Percentiles rank a stretch among this genome's conserved stretches.
Evolutionary conservation across 2,329 filamentous ascomycete species (phyloP).

Genomic region (Graphilbum ipis-grandicollis): DNA sequence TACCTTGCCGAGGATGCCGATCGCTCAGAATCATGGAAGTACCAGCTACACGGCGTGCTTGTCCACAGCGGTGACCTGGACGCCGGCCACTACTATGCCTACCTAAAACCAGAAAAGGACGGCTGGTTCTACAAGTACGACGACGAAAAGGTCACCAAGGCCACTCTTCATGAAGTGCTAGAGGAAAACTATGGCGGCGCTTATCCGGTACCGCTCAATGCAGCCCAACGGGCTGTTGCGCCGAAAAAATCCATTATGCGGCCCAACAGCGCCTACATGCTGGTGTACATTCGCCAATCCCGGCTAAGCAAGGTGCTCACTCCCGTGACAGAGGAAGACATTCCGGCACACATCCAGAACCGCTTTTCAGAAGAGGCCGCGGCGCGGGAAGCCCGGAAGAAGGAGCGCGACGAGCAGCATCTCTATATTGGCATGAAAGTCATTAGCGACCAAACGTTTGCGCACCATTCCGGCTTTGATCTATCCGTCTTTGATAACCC

Average conservation of each 20-base stretch:
- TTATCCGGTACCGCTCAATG: conserved; percentile 33
- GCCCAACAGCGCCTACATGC: conserved; percentile 86
- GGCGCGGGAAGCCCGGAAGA: conserved; percentile 56
- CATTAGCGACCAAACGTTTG: conserved; percentile 68
- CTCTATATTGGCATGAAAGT: conserved; percentile 76
- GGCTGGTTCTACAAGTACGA: conserved; percentile 96
- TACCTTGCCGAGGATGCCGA: conserved; percentile 80
- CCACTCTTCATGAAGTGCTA: conserved; percentile 75
- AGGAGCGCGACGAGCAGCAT: conserved; percentile 87
- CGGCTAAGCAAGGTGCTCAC: conserved; percentile 69
- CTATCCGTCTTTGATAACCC: conserved; percentile 50
- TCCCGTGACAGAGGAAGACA: conserved; percentile 58
- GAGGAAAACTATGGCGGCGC: conserved; percentile 96
- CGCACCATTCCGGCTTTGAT: conserved; percentile 68
- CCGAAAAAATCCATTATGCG: conserved; percentile 41
- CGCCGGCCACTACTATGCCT: conserved; percentile 96
- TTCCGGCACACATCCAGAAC: conserved; percentile 63
- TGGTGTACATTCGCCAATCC: conserved; percentile 89
- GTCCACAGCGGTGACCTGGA: conserved; percentile 96
- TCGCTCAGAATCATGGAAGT: conserved; percentile 74
- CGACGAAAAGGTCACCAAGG: conserved; percentile 91
- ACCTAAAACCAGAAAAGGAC: conserved; percentile 82
- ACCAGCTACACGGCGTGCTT: conserved; percentile 85
- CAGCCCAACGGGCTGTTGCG: conserved; percentile 25
- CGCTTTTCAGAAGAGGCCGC: conserved; percentile 70